A percentile compares a stretch with the other conserved stretches of the same genome.
Conservation (phyloP, 208 protist genomes). For the Leishmania tropica region DNA sequence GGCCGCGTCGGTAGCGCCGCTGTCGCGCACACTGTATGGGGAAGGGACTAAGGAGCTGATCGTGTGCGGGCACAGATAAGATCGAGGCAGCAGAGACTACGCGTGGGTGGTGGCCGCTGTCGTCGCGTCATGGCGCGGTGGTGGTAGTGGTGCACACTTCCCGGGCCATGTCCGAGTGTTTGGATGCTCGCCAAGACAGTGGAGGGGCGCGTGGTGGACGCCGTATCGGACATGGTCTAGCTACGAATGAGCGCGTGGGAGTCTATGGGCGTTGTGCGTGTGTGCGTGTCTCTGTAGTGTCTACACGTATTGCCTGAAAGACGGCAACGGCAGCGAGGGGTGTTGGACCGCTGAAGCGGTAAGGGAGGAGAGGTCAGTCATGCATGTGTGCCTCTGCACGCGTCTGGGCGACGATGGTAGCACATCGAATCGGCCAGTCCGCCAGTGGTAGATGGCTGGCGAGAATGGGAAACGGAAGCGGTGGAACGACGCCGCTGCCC, state of each 20-base stretch:
- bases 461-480: background rate
- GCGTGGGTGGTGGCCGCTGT: background rate
- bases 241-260: background rate
- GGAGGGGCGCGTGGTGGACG: background rate
- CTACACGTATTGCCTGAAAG: background rate
- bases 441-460: background rate
- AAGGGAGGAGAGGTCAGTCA: background rate
- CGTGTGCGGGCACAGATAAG: background rate
- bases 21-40: background rate
- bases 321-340: background rate
- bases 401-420: background rate
- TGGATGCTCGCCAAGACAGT: background rate
- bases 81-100: background rate
- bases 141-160: background rate
- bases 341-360: background rate
- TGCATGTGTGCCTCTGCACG: background rate
- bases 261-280: background rate
- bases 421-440: background rate
- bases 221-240: background rate
- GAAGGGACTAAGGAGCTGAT: background rate
- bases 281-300: background rate
- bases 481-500: no score
- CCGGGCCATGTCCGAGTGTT: background rate
- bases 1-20: background rate
- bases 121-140: background rate